Evolutionary conservation across 169 alveolate species (phyloP).

Genomic region (Cystoisospora suis): DNA sequence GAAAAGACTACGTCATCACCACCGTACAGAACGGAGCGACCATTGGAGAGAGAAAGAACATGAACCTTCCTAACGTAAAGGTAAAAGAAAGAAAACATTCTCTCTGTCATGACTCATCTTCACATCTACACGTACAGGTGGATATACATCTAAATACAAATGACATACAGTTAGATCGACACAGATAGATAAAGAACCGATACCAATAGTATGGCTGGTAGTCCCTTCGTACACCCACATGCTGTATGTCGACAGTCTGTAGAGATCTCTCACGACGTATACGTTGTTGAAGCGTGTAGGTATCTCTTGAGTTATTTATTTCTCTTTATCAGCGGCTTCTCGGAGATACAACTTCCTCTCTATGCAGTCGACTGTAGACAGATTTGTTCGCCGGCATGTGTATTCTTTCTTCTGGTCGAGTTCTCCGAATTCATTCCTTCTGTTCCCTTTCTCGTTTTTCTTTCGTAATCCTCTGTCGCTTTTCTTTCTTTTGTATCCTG

Average conservation of each 20-base stretch:
- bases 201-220: too few species aligned
- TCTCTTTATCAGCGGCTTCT: neutral
- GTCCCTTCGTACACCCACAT: too few species aligned
- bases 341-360: too few species aligned
- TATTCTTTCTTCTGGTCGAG: neutral
- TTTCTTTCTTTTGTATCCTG: neutral
- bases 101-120: neutral
- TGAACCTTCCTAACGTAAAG: slow-evolving; percentile 98
- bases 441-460: neutral
- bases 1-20: slow-evolving; percentile 81
- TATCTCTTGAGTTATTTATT: neutral
- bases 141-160: neutral
- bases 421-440: neutral
- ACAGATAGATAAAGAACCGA: too few species aligned
- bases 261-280: too few species aligned
- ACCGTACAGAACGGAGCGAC: slow-evolving; percentile 91
- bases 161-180: too few species aligned
- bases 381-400: too few species aligned
- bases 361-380: too few species aligned
- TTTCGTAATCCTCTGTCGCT: neutral
- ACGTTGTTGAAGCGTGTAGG: too few species aligned
- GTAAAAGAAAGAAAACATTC: slow-evolving; percentile 62
- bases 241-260: too few species aligned
- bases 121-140: neutral
- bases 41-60: slow-evolving; percentile 96